Conservation (phyloP, 192 early-diverging fungal species). For the Gigaspora rosea region DNA sequence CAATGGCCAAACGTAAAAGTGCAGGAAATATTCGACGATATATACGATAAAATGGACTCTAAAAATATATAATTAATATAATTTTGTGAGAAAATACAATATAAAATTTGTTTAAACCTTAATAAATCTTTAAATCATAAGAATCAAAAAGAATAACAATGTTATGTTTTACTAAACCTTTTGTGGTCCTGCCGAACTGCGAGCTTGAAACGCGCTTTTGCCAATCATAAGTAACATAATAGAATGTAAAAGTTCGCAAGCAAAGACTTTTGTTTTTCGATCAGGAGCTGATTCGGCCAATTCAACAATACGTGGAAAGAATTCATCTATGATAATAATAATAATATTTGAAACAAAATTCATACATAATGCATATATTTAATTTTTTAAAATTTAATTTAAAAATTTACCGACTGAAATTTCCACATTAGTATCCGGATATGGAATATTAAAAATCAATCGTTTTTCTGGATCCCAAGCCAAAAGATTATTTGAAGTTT, state of each 20-base stretch:
- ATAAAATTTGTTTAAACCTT: too few species aligned
- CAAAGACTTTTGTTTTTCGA: conserved; percentile 73
- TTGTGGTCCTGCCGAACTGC: conserved; percentile 42
- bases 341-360: background rate
- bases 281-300: conserved; percentile 74
- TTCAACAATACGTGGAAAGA: conserved; percentile 74
- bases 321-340: conserved; percentile 63
- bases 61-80: conserved; percentile 4
- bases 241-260: conserved; percentile 73
- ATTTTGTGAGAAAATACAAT: too few species aligned
- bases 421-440: conserved; percentile 64
- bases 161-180: conserved; percentile 31
- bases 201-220: conserved; percentile 56
- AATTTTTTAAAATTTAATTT: conserved; percentile 11
- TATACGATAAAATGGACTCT: conserved; percentile 64
- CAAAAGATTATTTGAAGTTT: conserved; percentile 40
- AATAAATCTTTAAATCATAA: too few species aligned
- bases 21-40: conserved; percentile 71
- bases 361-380: background rate
- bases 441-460: conserved; percentile 64
- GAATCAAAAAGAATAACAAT: too few species aligned
- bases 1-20: conserved; percentile 69
- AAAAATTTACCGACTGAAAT: conserved; percentile 60
- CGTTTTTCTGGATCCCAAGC: conserved; percentile 71
- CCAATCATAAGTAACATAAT: conserved; percentile 77